Base-by-base conservation (phyloP, 2,329 filamentous ascomycete species). In the Shiraia bambusicola region DNA sequence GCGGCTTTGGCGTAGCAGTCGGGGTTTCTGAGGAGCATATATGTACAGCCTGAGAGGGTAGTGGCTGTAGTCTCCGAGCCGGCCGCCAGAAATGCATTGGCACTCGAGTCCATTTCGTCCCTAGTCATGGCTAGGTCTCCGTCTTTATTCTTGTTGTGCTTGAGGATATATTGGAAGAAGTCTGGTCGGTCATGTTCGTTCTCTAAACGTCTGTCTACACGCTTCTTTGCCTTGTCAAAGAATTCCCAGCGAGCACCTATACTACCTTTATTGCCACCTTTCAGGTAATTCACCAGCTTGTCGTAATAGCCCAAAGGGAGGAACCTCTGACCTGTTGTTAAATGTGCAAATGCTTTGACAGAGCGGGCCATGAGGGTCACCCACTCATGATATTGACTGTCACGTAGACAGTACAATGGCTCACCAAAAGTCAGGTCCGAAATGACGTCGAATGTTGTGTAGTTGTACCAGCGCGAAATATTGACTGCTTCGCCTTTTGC, bases 21-120 rank as follows among this genome's bases (percentile, higher is more conserved):
- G 1, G 44, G 39, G 28, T 65, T 41, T 13, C 32, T 45, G 15
- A 73, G 52, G 0, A 79, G 58, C 0, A 72, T 59, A 37, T 67
- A 76, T 0, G 72, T 73, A 0, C 63, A 55, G 2, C 73, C 74
- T 0, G 64, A 56, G 2, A 77, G 55, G 2, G 69, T 54, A 0
- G 73, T 73, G 0, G 74, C 73, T 0, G 73, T 76, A 0, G 75
- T 77, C 39, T 77, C 73, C 4, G 64, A 69, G 0, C 74, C 75
- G 0, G 70, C 74, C 2, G 67, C 41, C 5, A 74, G 57, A 28
- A 74, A 56, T 1, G 63, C 35, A 4, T 56, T 42, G 1, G 62
- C 53, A 28, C 68, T 71, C 3, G 52, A 36, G 28, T 66, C 54
- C 29, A 75, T 66, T 33, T 73, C 69, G 1, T 42, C 52, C 8